Conservation (phyloP, 768 basidiomycete genomes). For the Amanita muscaria region DNA sequence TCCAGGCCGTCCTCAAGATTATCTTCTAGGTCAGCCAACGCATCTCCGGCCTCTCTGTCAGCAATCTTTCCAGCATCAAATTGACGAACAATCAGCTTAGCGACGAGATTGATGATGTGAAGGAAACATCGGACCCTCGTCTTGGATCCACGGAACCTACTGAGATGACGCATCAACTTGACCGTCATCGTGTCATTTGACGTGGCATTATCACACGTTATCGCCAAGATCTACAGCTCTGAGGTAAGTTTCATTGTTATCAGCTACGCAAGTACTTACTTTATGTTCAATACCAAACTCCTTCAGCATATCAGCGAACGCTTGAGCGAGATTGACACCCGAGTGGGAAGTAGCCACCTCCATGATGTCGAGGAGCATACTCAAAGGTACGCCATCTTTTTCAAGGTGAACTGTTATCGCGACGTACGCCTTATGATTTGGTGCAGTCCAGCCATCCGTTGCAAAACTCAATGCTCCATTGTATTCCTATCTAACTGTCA, state of each 20-base stretch:
- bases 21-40: too few relatives aligned
- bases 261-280: not conserved
- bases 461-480: not conserved
- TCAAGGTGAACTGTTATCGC: slow-evolving; percentile 8
- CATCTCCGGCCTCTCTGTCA: too few relatives aligned
- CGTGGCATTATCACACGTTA: not conserved
- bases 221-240: not conserved
- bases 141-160: too few relatives aligned
- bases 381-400: not conserved
- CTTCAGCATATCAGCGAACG: not conserved
- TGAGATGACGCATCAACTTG: too few relatives aligned
- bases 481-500: too few relatives aligned
- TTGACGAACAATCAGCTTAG: too few relatives aligned
- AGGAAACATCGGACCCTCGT: too few relatives aligned
- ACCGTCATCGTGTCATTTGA: not conserved
- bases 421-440: not conserved
- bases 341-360: not conserved
- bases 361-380: not conserved
- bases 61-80: too few relatives aligned
- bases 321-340: not conserved
- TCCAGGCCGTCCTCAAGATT: too few relatives aligned
- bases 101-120: too few relatives aligned
- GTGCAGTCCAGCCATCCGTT: not conserved
- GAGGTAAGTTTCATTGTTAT: too few relatives aligned
- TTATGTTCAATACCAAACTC: not conserved